A percentile compares a stretch with the other conserved stretches of the same genome.
phyloP scores from a whole-genome alignment of 257 asterid species.

The Anisodus tanguticus region DNA sequence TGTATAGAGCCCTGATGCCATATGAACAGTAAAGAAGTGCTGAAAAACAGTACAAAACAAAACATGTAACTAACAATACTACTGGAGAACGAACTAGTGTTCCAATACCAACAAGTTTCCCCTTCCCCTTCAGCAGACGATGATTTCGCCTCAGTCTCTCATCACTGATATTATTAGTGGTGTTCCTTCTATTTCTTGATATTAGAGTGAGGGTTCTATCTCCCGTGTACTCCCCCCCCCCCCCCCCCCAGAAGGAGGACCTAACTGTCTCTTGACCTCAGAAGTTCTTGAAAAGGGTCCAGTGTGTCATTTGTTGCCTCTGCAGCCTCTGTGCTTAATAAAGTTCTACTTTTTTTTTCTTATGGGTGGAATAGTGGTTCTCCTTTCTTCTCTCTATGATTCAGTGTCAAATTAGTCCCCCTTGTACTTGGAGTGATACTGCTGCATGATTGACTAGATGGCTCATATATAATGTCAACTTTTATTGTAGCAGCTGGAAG shows the following conservation, averaged over 20 bases:
- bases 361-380: not conserved
- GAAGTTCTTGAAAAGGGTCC: not conserved
- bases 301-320: not conserved
- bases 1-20: too few species aligned
- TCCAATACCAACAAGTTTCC: not conserved
- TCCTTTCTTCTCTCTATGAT: not conserved
- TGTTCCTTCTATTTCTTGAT: too few species aligned
- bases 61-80: too few species aligned
- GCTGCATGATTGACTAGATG: not conserved
- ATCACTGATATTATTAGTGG: not conserved
- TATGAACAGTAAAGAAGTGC: too few species aligned
- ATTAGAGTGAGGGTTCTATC: too few species aligned
- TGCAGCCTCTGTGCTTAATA: conserved; percentile 2
- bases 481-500: not conserved
- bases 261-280: too few species aligned
- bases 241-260: too few species aligned
- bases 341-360: not conserved
- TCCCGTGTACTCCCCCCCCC: too few species aligned
- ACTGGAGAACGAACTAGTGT: too few species aligned
- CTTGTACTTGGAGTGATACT: conserved; percentile 1
- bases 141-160: not conserved
- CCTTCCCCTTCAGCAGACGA: conserved; percentile 6
- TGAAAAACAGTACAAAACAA: too few species aligned
- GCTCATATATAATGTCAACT: not conserved
- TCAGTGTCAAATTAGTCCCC: not conserved